These are phyloP conservation scores for Rhodamnia rubescens DNA, from an alignment of 345 rosid genomes.

Conservation along the genomic window DNA sequence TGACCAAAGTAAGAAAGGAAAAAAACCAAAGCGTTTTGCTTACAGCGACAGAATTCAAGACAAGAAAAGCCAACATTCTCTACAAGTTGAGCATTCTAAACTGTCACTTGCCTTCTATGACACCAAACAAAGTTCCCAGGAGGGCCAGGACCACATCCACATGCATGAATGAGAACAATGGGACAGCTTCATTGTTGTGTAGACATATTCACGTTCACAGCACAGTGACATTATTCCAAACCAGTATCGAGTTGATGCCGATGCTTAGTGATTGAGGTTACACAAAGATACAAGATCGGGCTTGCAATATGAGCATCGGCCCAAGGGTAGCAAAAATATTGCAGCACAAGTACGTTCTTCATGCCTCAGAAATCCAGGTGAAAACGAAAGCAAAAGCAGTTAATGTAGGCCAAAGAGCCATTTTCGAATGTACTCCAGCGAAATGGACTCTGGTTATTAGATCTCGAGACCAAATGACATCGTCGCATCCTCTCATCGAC, in stretches of 20 bases:
- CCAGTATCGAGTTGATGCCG: neutral
- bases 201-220: neutral
- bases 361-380: neutral
- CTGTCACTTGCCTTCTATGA: neutral
- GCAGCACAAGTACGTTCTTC: neutral
- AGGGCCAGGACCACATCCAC: neutral
- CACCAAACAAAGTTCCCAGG: neutral
- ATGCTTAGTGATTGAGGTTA: neutral
- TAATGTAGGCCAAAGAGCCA: neutral
- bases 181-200: neutral
- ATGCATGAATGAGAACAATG: neutral
- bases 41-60: neutral
- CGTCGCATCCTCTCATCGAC: neutral
- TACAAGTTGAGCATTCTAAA: neutral
- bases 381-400: neutral
- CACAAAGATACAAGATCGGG: neutral
- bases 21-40: neutral
- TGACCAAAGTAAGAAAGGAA: neutral
- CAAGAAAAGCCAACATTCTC: neutral
- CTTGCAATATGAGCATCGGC: neutral
- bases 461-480: neutral
- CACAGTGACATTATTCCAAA: neutral
- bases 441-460: neutral
- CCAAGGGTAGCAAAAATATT: neutral
- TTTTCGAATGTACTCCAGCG: neutral